Percentiles rank a stretch among this genome's conserved stretches.
phyloP scores from a whole-genome alignment of 2,329 filamentous ascomycete genomes.

The Neurospora sp. region DNA sequence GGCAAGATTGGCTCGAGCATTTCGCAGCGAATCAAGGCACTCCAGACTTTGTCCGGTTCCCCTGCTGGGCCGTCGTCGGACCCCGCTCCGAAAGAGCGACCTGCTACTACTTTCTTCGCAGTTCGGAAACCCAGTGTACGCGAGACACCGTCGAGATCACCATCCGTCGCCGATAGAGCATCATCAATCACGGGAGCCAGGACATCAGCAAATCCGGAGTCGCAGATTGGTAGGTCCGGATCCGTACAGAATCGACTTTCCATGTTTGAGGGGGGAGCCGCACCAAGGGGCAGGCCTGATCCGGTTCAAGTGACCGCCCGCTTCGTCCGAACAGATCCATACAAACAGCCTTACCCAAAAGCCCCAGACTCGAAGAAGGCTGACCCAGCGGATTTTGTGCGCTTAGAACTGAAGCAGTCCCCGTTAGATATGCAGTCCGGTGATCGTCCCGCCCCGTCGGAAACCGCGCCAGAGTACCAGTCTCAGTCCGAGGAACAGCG shows the following conservation, averaged over 20 bases:
- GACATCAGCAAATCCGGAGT: slow-evolving; percentile 28
- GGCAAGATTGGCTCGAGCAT: slow-evolving; percentile 82
- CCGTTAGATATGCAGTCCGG: slow-evolving; percentile 46
- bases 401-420: slow-evolving; percentile 47
- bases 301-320: slow-evolving; percentile 83
- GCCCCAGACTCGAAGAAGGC: slow-evolving; percentile 28
- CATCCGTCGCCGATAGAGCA: slow-evolving; percentile 35
- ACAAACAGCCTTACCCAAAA: slow-evolving; percentile 29
- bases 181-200: slow-evolving; percentile 27
- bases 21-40: slow-evolving; percentile 84
- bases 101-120: slow-evolving; percentile 48
- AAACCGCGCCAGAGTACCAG: slow-evolving; percentile 13
- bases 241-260: slow-evolving; percentile 47
- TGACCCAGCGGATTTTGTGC: slow-evolving; percentile 34
- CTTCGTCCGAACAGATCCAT: slow-evolving; percentile 57
- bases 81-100: slow-evolving; percentile 25
- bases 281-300: slow-evolving; percentile 47
- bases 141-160: slow-evolving; percentile 31
- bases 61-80: slow-evolving; percentile 17
- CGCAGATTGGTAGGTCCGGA: slow-evolving; percentile 38
- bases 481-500: slow-evolving; percentile 26
- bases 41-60: slow-evolving; percentile 63
- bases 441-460: slow-evolving; percentile 18
- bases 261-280: slow-evolving; percentile 40
- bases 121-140: slow-evolving; percentile 36